phyloP scores from a whole-genome alignment of 1,139 yeast genomes.

The Lodderomyces oxycetoniae region DNA sequence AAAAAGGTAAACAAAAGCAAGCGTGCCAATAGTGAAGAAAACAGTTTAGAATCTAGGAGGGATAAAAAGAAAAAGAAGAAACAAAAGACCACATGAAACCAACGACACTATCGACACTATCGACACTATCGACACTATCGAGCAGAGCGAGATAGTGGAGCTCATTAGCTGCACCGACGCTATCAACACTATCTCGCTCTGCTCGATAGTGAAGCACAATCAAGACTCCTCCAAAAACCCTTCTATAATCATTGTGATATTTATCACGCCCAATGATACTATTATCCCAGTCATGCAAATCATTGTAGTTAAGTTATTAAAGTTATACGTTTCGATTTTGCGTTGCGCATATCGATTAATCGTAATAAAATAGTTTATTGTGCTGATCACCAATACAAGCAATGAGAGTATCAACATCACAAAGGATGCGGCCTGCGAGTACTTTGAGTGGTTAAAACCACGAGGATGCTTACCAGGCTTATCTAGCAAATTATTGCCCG shows the following conservation, averaged over 20 bases:
- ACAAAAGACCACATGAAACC: constrained; percentile 5
- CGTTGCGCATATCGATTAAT: constrained; percentile 42
- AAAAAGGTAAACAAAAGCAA: constrained; percentile 53
- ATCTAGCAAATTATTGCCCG: constrained; percentile 11
- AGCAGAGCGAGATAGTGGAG: too few relatives aligned
- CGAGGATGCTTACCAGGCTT: constrained; percentile 10
- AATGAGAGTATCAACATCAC: constrained; percentile 39
- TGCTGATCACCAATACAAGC: constrained; percentile 36
- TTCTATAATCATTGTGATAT: constrained; percentile 38
- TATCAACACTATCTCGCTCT: too few relatives aligned
- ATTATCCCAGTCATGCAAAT: constrained; percentile 32
- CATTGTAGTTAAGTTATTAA: constrained; percentile 36
- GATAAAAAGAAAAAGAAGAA: too few relatives aligned
- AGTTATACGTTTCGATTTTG: constrained; percentile 38
- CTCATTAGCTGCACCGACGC: too few relatives aligned
- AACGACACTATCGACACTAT: constrained; percentile 2
- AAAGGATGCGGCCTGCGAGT: constrained; percentile 33
- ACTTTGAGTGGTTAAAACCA: constrained; percentile 16
- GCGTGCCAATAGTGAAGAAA: too few relatives aligned
- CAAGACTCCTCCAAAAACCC: constrained; percentile 20
- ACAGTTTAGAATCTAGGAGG: constrained; percentile 4
- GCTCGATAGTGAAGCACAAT: too few relatives aligned
- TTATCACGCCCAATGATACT: constrained; percentile 42
- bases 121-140: too few relatives aligned
- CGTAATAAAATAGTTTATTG: constrained; percentile 43